Conservation (phyloP, 768 basidiomycete genomes). For the Xerocomus brunneocitrinus region DNA sequence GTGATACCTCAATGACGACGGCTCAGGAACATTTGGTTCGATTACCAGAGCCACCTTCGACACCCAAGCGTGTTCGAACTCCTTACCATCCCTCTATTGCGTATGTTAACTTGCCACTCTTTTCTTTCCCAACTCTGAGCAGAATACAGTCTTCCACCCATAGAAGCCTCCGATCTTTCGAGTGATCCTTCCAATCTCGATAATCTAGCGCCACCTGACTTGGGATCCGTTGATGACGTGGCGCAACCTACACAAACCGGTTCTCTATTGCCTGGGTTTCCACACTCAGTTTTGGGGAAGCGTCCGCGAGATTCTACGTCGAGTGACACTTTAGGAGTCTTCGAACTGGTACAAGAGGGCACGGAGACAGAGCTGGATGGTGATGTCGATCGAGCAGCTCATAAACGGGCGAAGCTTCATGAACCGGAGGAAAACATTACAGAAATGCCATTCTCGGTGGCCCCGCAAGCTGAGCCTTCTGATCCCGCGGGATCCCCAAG, state of each 20-base stretch:
- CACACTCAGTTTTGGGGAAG: constrained; percentile 58
- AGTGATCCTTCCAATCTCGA: constrained; percentile 22
- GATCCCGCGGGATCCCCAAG: constrained; percentile 9
- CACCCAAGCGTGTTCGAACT: constrained; percentile 32
- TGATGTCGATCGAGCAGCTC: constrained; percentile 40
- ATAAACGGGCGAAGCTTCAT: constrained; percentile 48
- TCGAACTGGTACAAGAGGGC: constrained; percentile 41
- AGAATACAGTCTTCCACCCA: constrained; percentile 15
- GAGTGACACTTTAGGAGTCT: constrained; percentile 38
- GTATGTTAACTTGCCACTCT: constrained; percentile 15
- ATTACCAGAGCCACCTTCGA: constrained; percentile 30
- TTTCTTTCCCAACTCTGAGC: constrained; percentile 11
- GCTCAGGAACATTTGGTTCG: constrained; percentile 15
- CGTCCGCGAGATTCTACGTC: constrained; percentile 51
- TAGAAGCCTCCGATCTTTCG: constrained; percentile 16
- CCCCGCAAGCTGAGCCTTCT: constrained; percentile 15
- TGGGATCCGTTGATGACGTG: constrained; percentile 3
- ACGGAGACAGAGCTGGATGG: constrained; percentile 37
- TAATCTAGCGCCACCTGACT: constrained; percentile 5
- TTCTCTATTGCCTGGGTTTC: constrained; percentile 33
- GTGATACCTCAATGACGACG: constrained; percentile 6
- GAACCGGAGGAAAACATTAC: constrained; percentile 24
- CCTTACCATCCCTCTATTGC: constrained; percentile 23
- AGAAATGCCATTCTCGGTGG: constrained; percentile 8
- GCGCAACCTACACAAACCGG: constrained; percentile 14